These are phyloP conservation scores for Solanum dulcamara DNA, from an alignment of 257 asterid species.

Conservation along the genomic window DNA sequence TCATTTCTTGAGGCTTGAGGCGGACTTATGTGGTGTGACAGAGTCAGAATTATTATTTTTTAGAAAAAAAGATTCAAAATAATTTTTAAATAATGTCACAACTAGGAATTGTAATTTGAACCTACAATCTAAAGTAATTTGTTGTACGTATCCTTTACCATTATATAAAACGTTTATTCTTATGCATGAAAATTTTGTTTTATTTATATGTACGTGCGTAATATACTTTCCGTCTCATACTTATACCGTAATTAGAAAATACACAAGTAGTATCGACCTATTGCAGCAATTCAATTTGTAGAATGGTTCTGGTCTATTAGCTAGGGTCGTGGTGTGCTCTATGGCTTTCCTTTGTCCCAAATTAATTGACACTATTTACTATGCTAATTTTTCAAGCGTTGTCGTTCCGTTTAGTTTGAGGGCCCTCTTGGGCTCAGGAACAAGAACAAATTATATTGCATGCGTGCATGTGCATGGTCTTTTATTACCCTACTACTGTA, in stretches of 20 bases:
- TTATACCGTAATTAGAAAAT: background rate
- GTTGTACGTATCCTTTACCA: background rate
- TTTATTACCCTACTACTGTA: background rate
- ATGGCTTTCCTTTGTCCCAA: background rate
- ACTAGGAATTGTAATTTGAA: background rate
- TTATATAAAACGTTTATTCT: background rate
- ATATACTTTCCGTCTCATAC: background rate
- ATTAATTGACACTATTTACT: background rate
- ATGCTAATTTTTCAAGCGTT: background rate
- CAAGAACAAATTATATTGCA: background rate
- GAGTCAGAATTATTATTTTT: background rate
- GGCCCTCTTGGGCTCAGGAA: background rate
- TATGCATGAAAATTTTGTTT: background rate
- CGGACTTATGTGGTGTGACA: no score
- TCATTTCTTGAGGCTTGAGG: background rate
- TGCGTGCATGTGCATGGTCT: constrained; percentile 3
- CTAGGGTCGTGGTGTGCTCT: background rate
- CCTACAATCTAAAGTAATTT: background rate
- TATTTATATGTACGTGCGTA: background rate
- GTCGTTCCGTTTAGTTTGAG: background rate
- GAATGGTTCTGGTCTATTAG: background rate
- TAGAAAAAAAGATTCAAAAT: no score
- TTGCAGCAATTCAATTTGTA: background rate
- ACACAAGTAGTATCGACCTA: background rate
- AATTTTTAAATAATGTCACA: background rate